Conservation (phyloP, 352 stramenopile genomes). For the Pythium oligandrum region DNA sequence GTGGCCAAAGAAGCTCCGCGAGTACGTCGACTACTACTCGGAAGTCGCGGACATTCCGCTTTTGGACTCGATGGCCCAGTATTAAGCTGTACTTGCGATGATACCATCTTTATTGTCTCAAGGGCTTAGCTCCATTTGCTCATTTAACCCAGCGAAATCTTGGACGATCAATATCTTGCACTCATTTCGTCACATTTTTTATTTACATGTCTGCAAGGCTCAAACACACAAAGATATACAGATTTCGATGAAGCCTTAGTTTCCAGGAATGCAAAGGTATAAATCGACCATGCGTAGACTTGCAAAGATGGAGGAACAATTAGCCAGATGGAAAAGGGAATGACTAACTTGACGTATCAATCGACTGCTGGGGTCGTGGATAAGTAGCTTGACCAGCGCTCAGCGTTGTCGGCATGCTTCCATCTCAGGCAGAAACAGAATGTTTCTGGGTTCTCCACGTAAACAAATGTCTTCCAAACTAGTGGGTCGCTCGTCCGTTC, state of each 20-base stretch:
- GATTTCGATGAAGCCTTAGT: too few species aligned
- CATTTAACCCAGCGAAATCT: too few species aligned
- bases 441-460: constrained; percentile 7
- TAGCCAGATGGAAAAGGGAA: too few species aligned
- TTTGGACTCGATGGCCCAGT: constrained; percentile 38
- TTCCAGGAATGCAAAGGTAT: too few species aligned
- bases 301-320: too few species aligned
- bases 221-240: too few species aligned
- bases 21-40: constrained; percentile 44
- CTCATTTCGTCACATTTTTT: too few species aligned
- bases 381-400: constrained; percentile 3
- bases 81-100: constrained; percentile 20
- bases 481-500: constrained; percentile 4
- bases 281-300: too few species aligned
- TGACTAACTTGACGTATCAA: constrained; percentile 1
- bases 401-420: constrained; percentile 5
- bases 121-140: too few species aligned
- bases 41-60: constrained; percentile 35
- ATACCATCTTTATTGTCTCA: too few species aligned
- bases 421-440: constrained; percentile 7
- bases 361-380: constrained; percentile 6
- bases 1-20: constrained; percentile 42
- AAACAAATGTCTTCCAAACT: constrained; percentile 6
- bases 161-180: too few species aligned
- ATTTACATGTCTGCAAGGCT: too few species aligned